These are phyloP conservation scores for Cordyceps farinosa DNA, from an alignment of 2,329 filamentous ascomycete species.

Conservation along the genomic window DNA sequence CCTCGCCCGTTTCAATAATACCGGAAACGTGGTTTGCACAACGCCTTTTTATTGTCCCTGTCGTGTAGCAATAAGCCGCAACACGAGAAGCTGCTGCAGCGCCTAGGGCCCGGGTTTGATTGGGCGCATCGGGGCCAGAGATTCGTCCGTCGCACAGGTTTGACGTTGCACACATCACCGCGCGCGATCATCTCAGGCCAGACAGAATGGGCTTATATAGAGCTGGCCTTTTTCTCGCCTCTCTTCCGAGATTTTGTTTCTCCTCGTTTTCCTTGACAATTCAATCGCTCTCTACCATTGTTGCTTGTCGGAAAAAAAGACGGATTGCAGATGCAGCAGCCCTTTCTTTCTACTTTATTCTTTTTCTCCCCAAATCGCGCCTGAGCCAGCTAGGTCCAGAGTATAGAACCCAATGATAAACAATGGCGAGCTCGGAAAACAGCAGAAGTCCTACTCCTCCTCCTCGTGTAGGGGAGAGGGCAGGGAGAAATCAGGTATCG, in stretches of 20 bases:
- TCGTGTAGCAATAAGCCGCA: background rate
- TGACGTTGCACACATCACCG: background rate
- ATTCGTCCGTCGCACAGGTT: background rate
- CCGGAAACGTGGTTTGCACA: background rate
- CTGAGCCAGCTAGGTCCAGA: too few relatives aligned
- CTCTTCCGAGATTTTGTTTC: background rate
- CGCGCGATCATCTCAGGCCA: background rate
- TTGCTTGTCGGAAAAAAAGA: background rate
- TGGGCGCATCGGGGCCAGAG: background rate
- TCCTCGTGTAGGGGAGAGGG: background rate
- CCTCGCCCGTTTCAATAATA: background rate
- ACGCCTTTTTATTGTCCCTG: background rate
- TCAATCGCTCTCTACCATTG: background rate
- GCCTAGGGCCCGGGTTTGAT: background rate
- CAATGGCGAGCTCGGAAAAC: background rate
- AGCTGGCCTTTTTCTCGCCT: background rate
- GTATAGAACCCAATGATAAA: background rate
- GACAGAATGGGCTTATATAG: slow-evolving; percentile 1
- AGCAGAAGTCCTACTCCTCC: background rate
- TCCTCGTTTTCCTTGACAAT: background rate
- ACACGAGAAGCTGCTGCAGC: background rate
- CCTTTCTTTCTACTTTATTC: background rate
- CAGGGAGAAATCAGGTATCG: background rate
- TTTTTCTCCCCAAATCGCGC: background rate
- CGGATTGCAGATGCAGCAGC: background rate